Conservation (phyloP, 1,284 basidiomycete species). For the Takashimella koratensis region DNA sequence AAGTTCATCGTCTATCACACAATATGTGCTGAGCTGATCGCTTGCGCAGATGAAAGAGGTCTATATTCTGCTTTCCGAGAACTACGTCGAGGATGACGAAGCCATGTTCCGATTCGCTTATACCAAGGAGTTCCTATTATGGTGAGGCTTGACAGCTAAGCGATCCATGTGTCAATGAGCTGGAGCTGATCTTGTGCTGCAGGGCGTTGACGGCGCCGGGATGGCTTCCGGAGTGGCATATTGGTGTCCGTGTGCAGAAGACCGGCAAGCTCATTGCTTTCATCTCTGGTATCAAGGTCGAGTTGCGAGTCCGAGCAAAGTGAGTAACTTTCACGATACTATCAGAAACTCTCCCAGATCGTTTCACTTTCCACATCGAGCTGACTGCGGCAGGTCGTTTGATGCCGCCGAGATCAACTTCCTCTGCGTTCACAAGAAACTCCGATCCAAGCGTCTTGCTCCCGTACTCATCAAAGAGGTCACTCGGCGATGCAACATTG, state of each 20-base stretch:
- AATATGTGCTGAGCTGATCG: not conserved
- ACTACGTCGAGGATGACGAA: slow-evolving; percentile 97
- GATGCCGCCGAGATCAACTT: slow-evolving; percentile 91
- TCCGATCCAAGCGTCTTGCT: slow-evolving; percentile 90
- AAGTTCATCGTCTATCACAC: slow-evolving; percentile 20
- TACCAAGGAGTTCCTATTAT: slow-evolving; percentile 87
- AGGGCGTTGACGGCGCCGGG: slow-evolving; percentile 95
- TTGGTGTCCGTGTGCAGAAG: slow-evolving; percentile 86
- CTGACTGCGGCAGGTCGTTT: slow-evolving; percentile 56
- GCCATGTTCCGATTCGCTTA: slow-evolving; percentile 96
- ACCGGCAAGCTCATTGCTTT: slow-evolving; percentile 96
- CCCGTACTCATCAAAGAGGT: slow-evolving; percentile 98
- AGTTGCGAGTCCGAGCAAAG: slow-evolving; percentile 73
- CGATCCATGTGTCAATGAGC: not conserved
- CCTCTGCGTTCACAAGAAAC: slow-evolving; percentile 95
- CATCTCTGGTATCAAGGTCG: slow-evolving; percentile 90
- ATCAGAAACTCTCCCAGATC: too few species aligned
- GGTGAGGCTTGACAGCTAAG: too few species aligned
- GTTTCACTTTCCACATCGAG: not conserved
- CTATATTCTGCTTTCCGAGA: slow-evolving; percentile 82
- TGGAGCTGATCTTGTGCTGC: slow-evolving; percentile 9
- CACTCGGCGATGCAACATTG: slow-evolving; percentile 84
- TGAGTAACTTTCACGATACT: slow-evolving; percentile 54
- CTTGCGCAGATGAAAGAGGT: slow-evolving; percentile 74
- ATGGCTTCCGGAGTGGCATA: slow-evolving; percentile 89